Evolutionary conservation across 306 rosid genomes (phyloP), one percentile per base, ranked within the genome.

Genomic region (Quercus robur): DNA sequence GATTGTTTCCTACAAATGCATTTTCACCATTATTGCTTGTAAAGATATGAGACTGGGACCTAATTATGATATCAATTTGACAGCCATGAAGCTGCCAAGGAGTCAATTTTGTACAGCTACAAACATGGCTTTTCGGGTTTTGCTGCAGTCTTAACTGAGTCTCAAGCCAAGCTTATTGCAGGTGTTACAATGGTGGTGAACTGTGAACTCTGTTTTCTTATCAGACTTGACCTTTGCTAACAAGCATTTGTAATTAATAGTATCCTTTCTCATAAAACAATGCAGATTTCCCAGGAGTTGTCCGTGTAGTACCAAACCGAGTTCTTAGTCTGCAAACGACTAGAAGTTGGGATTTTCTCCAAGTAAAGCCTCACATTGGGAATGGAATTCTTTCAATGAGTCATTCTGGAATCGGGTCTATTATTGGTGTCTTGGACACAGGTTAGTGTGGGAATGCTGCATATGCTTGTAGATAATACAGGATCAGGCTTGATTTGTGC

Each of bases 301-400:
- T 85, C 38, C 82, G 14, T 57, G 92, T 90, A 66, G 66, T 84
- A 76, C 89, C 89, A 41, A 87, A 90, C 63, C 78, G 75, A 58
- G 76, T 90, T 82, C 87, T 80, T 55, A 81, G 86, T 77, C 75
- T 90, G 73, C 92, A 85, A 77, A 90, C 92, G 18, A 88, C 90
- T 69, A 88, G 92, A 85, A 90, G 92, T 75, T 90, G 94, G 92
- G 88, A 90, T 78, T 90, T 90, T 79, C 82, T 90, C 84, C 76
- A 78, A 69, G 86, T 88, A 38, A 87, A 83, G 67, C 82, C 80
- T n/a, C 79, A 75, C 31, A 66, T 71, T 56, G 54, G 19, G 21
- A 75, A 57, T 33, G 90, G 88, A 62, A 79, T 86, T 85, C 83
- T 77, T 21, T 71, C 85, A 28, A 58, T 26, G 79, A 74, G 86